Evolutionary conservation across 805 yeast species (phyloP), one percentile per base, ranked within the genome.

Genomic region (Clavispora vitiphila): DNA sequence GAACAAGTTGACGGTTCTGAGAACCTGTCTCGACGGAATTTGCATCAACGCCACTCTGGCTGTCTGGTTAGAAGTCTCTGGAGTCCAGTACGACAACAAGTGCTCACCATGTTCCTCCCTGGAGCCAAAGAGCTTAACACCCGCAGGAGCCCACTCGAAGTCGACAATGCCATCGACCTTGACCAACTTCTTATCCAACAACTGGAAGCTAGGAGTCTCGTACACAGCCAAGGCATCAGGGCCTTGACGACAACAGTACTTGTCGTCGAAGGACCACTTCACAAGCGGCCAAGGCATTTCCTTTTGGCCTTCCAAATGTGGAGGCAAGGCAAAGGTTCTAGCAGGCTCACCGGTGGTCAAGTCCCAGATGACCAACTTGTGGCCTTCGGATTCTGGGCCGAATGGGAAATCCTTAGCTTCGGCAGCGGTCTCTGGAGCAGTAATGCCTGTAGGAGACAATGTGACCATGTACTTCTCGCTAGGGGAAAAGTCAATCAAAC

Each of bases 61-160:
- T 35, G 96, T 85, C 72, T 90, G 96, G 66, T 93, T 91, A 49
- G 76, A 65, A 40, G 81, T 70, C 71, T 93, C 99, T 41, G 99
- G 99, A 36, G 96, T 89, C 99, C 99, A 93, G 72, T 83, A 93
- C 24, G 95, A 81, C 53, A 93, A 74, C 26, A 89, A 69, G 54
- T 82, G 82, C 42, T 81, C 81, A 40, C 75, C 76, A 34, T 71
- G 74, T 43, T 74, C 78, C 30, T 61, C 69, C 44, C 69, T 74
- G 41, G 78, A 67, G 44, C 76, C 77, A 35, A 80, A 77, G 42
- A 86, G 72, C 53, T 77, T 72, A 39, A 88, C 86, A 52, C 86
- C 85, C 19, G 88, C 82, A 46, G 99, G 99, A 21, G 97, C 89
- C 78, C 91, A 93, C 63, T 88, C 95, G 58, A 93, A 93, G 65